phyloP scores from a whole-genome alignment of 306 rosid species.

The Citrullus amarus region DNA sequence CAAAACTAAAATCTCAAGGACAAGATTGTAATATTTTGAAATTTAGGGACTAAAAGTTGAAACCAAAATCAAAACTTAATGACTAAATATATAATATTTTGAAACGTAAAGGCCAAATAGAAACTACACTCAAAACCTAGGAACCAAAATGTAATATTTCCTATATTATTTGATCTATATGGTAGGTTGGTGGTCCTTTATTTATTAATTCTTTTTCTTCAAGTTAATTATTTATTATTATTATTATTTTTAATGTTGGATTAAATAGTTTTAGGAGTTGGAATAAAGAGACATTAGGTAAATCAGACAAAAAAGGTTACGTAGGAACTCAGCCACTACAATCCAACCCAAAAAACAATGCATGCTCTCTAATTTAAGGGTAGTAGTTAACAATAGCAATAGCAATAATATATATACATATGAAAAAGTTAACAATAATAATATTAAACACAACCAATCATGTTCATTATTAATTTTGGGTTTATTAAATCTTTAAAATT shows the following conservation, averaged over 20 bases:
- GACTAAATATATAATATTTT: too few relatives aligned
- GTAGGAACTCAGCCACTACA: not conserved
- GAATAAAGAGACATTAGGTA: not conserved
- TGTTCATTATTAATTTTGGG: not conserved
- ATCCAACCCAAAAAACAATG: not conserved
- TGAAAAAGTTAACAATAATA: not conserved
- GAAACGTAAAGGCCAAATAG: too few relatives aligned
- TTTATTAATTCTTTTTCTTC: not conserved
- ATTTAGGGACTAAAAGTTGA: too few relatives aligned
- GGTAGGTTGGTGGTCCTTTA: not conserved
- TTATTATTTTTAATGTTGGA: too few relatives aligned
- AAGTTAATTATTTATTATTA: not conserved
- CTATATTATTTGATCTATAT: too few relatives aligned
- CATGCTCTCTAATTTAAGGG: not conserved
- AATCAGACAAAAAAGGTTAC: not conserved
- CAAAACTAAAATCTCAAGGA: too few relatives aligned
- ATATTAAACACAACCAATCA: not conserved
- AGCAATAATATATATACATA: too few relatives aligned
- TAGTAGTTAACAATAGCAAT: not conserved
- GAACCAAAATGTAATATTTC: too few relatives aligned
- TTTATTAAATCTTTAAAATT: too few relatives aligned
- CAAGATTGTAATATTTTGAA: too few relatives aligned
- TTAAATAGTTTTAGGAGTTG: not conserved
- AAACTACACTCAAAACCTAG: too few relatives aligned
- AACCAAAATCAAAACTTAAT: too few relatives aligned